phyloP scores from a whole-genome alignment of 106 monocot genomes.

The Dioscorea zingiberensis region DNA sequence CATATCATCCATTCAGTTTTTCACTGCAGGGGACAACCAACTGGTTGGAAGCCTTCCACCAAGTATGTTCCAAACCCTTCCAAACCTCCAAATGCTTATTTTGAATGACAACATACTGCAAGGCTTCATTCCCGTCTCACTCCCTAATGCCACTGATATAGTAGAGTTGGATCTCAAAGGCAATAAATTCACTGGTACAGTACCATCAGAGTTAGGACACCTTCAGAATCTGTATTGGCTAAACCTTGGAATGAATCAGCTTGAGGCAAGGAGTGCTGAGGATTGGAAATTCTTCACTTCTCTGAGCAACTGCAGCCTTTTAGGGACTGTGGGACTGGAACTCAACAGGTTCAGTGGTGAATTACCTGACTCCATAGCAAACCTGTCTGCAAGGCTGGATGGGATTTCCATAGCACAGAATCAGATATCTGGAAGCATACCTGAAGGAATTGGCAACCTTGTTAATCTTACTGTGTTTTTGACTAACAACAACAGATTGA shows the following conservation, averaged over 20 bases:
- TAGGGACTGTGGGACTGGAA: background rate
- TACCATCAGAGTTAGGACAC: constrained; percentile 1
- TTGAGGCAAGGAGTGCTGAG: constrained; percentile 2
- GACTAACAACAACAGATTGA: constrained; percentile 6
- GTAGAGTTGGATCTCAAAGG: background rate
- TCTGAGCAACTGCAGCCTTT: constrained; percentile 5
- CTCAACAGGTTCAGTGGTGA: background rate
- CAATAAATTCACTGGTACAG: constrained; percentile 2
- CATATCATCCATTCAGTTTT: constrained; percentile 4
- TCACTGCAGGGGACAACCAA: constrained; percentile 1
- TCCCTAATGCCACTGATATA: constrained; percentile 1
- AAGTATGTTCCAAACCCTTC: constrained; percentile 6
- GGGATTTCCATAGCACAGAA: background rate
- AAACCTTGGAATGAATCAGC: background rate
- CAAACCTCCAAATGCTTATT: background rate
- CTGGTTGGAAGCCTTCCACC: constrained; percentile 14
- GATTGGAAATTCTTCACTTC: constrained; percentile 13
- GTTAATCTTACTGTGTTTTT: background rate
- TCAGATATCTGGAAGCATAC: constrained; percentile 9
- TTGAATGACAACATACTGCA: constrained; percentile 11
- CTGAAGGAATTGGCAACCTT: constrained; percentile 6
- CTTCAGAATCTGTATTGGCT: constrained; percentile 1
- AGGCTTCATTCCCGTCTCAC: constrained; percentile 2
- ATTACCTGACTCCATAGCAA: constrained; percentile 2
- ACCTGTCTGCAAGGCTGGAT: background rate